Base-by-base conservation (phyloP, 352 stramenopile species). In the Peronosclerospora sorghi region DNA sequence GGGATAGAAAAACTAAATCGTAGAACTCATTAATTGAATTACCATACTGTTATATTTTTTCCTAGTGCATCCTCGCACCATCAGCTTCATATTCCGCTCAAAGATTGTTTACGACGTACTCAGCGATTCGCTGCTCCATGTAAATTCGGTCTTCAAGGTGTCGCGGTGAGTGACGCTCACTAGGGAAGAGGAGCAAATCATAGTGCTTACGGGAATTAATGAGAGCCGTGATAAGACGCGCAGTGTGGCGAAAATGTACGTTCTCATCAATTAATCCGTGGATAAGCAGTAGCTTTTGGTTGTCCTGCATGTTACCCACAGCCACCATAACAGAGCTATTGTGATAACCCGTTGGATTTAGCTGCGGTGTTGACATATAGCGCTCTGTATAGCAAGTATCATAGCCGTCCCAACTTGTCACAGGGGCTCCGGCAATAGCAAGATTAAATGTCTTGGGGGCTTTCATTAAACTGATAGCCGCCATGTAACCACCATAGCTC, bases 371-470 rank as follows among this genome's bases (percentile, higher is more conserved):
- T 38, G 91, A 95, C 93, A 98, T 98, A 70, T 98, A 98, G 18
- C 94, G 68, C 54, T 98, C 95, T 43, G 95, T 98, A 69, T 99
- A 98, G 61, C 97, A 97, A 38, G 95, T 98, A 62, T 99, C 96
- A 59, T 99, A 99, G 30, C 94, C 95, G 61, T 98, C 90, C 94
- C 95, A 98, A 48, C 80, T 95, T 2, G 96, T 98, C 15, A 98
- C 95, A 2, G 95, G 96, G 5, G 96, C 96, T 41, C 95, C 95
- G 0, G 92, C 84, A 21, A 98, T 95, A 17, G 89, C 95, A 26
- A 94, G 83, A 51, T 95, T 92, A 63, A 98, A 98, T 8, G 95
- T 88, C 61, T 97, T 81, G 4, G 94, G 92, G 13, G 90, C 88
- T 54, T 97, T 95, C 68, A 95, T 94, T 24, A 98, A 73, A 51